Evolutionary conservation across 1,139 yeast genomes (phyloP).

Genomic region (Meyerozyma athensensis): DNA sequence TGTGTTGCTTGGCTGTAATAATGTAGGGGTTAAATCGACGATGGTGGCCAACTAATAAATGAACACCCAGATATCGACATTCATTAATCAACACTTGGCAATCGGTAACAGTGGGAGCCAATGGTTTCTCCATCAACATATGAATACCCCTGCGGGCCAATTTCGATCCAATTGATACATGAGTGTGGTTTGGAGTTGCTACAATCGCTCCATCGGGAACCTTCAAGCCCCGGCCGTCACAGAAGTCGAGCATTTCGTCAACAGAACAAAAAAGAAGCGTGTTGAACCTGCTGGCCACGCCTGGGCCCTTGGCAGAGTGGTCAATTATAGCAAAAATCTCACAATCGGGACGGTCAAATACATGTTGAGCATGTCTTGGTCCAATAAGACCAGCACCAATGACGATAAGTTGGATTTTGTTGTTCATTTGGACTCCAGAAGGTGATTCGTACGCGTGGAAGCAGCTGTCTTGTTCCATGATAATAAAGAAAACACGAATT

Average conservation of each 20-base stretch:
- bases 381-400: constrained; percentile 24
- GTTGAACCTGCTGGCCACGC: constrained; percentile 22
- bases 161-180: constrained; percentile 28
- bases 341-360: constrained; percentile 22
- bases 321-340: constrained; percentile 33
- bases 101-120: constrained; percentile 34
- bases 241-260: constrained; percentile 23
- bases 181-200: constrained; percentile 42
- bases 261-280: constrained; percentile 25
- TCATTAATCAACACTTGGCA: constrained; percentile 29
- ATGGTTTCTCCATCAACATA: constrained; percentile 38
- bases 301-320: constrained; percentile 37
- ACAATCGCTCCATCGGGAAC: constrained; percentile 41
- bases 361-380: constrained; percentile 22
- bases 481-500: neutral
- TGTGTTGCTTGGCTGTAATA: constrained; percentile 28
- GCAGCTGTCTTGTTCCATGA: neutral
- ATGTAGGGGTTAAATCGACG: constrained; percentile 42
- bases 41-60: constrained; percentile 40
- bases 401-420: constrained; percentile 11
- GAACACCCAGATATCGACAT: constrained; percentile 22
- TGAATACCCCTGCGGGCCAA: constrained; percentile 34
- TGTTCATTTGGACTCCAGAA: neutral
- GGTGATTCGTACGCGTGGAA: neutral
- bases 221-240: constrained; percentile 18